These are phyloP conservation scores for Chalciporus pseudorubinellus DNA, from an alignment of 768 basidiomycete genomes.

Conservation along the genomic window DNA sequence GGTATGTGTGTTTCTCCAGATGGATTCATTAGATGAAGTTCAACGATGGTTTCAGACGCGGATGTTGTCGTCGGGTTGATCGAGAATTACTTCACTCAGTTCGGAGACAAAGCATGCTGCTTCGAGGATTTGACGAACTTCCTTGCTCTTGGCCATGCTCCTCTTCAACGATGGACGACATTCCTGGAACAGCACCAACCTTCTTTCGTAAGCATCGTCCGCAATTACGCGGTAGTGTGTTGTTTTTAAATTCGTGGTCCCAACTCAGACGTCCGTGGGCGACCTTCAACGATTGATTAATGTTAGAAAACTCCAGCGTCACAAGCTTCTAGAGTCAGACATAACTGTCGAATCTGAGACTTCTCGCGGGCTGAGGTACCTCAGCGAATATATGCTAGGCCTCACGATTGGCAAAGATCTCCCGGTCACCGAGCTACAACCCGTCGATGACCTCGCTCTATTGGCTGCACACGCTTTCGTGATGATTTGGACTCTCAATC, in stretches of 20 bases:
- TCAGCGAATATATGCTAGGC: constrained; percentile 61
- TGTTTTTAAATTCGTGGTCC: constrained; percentile 14
- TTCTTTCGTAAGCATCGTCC: constrained; percentile 44
- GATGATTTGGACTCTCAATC: constrained; percentile 56
- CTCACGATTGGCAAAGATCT: constrained; percentile 66
- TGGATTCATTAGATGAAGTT: neutral
- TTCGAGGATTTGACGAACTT: constrained; percentile 83
- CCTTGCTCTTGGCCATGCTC: constrained; percentile 47
- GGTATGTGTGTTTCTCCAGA: constrained; percentile 26
- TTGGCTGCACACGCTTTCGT: constrained; percentile 70
- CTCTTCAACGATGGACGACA: constrained; percentile 48
- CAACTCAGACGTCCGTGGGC: constrained; percentile 44
- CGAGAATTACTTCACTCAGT: constrained; percentile 63
- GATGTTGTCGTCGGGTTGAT: constrained; percentile 47
- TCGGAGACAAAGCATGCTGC: constrained; percentile 83
- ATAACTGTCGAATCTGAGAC: constrained; percentile 58
- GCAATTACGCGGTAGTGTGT: constrained; percentile 6
- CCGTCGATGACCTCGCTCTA: constrained; percentile 80
- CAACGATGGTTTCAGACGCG: neutral
- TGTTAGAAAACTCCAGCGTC: constrained; percentile 69
- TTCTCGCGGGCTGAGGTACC: constrained; percentile 48
- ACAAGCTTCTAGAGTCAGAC: constrained; percentile 48
- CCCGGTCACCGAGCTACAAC: constrained; percentile 77
- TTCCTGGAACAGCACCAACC: constrained; percentile 49
- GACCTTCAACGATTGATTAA: constrained; percentile 72